A percentile compares a stretch with the other conserved stretches of the same genome.
Evolutionary conservation across 2,329 filamentous ascomycete genomes (phyloP).

Genomic region (Cytospora schulzeri): DNA sequence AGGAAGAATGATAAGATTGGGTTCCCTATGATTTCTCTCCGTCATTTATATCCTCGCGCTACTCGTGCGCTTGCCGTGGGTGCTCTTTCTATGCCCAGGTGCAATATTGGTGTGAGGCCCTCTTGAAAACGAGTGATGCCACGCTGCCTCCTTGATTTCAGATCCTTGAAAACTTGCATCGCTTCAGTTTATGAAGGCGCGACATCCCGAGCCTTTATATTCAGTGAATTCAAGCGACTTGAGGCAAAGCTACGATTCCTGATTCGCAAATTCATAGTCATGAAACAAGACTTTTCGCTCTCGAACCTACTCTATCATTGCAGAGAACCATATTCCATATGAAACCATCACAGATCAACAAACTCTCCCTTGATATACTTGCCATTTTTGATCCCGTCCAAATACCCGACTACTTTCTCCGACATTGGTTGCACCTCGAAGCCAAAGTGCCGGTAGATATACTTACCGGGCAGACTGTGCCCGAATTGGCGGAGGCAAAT

Average conservation of each 20-base stretch:
- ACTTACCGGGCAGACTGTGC: slow-evolving; percentile 51
- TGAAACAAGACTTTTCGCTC: too few species aligned
- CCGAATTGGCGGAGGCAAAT: slow-evolving; percentile 52
- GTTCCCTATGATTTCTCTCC: slow-evolving; percentile 3
- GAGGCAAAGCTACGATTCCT: too few species aligned
- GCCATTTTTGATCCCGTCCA: slow-evolving; percentile 5
- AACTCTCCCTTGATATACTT: slow-evolving; percentile 19
- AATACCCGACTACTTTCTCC: slow-evolving; percentile 2
- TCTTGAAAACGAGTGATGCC: too few species aligned
- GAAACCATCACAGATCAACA: slow-evolving; percentile 13
- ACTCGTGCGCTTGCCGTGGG: neutral
- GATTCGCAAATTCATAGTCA: neutral
- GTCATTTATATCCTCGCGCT: neutral
- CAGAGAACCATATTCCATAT: too few species aligned
- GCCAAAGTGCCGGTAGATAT: slow-evolving; percentile 56
- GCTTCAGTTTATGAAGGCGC: too few species aligned
- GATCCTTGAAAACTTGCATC: too few species aligned
- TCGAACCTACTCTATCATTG: too few species aligned
- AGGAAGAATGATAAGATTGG: neutral
- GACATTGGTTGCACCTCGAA: slow-evolving; percentile 42
- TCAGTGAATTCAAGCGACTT: too few species aligned
- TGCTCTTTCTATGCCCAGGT: neutral
- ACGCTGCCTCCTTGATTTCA: too few species aligned
- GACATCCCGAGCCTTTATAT: too few species aligned
- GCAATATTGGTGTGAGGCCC: too few species aligned